A percentile compares a stretch with the other conserved stretches of the same genome.
These are phyloP conservation scores for Extremus antarcticus DNA, from an alignment of 495 filamentous ascomycete genomes.

Conservation along the genomic window DNA sequence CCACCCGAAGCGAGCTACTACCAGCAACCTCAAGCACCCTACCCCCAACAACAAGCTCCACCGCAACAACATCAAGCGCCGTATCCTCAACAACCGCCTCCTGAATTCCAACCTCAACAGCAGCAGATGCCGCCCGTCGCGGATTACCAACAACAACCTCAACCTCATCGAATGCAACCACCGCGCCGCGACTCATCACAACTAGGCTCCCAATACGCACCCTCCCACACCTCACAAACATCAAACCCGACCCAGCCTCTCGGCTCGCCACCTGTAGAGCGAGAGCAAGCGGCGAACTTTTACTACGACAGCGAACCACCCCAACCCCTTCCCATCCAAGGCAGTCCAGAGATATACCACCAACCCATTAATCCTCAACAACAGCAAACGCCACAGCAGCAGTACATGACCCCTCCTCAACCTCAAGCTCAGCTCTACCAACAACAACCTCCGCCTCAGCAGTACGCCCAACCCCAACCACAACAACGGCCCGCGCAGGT, in stretches of 20 bases:
- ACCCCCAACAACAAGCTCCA: conserved; percentile 22
- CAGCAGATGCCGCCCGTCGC: conserved; percentile 12
- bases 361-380: conserved; percentile 14
- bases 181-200: conserved; percentile 9
- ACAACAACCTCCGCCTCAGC: conserved; percentile 11
- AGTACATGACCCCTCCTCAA: conserved; percentile 8
- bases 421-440: conserved; percentile 11
- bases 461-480: conserved; percentile 19
- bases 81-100: conserved; percentile 20
- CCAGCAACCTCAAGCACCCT: conserved; percentile 11
- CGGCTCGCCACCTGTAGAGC: conserved; percentile 15
- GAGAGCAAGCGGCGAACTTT: conserved; percentile 20
- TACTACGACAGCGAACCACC: conserved; percentile 28
- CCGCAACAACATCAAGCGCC: conserved; percentile 15
- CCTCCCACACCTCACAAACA: conserved; percentile 20
- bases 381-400: conserved; percentile 21
- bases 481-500: conserved; percentile 19
- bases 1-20: conserved; percentile 8
- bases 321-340: conserved; percentile 13
- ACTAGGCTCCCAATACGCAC: conserved; percentile 18
- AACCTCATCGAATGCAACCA: conserved; percentile 5
- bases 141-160: conserved; percentile 16
- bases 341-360: conserved; percentile 20
- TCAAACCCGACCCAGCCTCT: conserved; percentile 4
- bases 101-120: conserved; percentile 20